Evolutionary conservation across 768 basidiomycete species (phyloP).

Genomic region (Tricholoma matsutake): DNA sequence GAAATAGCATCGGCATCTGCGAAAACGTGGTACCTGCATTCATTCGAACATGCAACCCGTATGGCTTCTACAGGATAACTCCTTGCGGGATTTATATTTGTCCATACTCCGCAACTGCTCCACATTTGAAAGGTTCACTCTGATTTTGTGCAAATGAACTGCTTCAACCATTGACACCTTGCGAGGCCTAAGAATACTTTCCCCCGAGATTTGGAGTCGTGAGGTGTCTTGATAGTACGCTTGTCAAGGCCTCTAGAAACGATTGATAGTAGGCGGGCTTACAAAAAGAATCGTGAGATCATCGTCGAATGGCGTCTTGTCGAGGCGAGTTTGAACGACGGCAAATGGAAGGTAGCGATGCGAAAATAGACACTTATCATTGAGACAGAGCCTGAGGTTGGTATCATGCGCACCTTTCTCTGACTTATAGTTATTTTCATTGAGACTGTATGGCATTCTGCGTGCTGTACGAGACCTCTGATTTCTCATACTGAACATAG

Average conservation of each 20-base stretch:
- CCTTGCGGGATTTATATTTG: slow-evolving; percentile 53
- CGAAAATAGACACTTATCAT: too few relatives aligned
- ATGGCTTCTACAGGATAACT: slow-evolving; percentile 51
- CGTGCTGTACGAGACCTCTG: too few relatives aligned
- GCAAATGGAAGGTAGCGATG: too few relatives aligned
- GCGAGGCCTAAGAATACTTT: slow-evolving; percentile 77
- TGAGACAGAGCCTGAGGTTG: too few relatives aligned
- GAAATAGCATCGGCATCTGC: slow-evolving; percentile 4
- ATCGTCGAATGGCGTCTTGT: too few relatives aligned
- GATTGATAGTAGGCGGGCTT: slow-evolving; percentile 26
- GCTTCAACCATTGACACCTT: slow-evolving; percentile 82
- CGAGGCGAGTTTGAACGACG: too few relatives aligned
- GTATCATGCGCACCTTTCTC: too few relatives aligned
- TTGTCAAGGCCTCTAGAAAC: slow-evolving; percentile 78
- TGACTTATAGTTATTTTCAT: too few relatives aligned
- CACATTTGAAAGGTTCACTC: slow-evolving; percentile 64
- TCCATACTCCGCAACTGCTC: slow-evolving; percentile 79
- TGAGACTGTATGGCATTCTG: too few relatives aligned
- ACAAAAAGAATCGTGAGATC: too few relatives aligned
- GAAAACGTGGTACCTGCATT: slow-evolving; percentile 26
- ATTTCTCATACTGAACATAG: too few relatives aligned
- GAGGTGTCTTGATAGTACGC: slow-evolving; percentile 62
- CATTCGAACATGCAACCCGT: slow-evolving; percentile 62
- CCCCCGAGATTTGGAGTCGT: slow-evolving; percentile 52
- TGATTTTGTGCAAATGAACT: slow-evolving; percentile 76